Conservation (phyloP, 2,329 filamentous ascomycete genomes). For the Colletotrichum liriopes region DNA sequence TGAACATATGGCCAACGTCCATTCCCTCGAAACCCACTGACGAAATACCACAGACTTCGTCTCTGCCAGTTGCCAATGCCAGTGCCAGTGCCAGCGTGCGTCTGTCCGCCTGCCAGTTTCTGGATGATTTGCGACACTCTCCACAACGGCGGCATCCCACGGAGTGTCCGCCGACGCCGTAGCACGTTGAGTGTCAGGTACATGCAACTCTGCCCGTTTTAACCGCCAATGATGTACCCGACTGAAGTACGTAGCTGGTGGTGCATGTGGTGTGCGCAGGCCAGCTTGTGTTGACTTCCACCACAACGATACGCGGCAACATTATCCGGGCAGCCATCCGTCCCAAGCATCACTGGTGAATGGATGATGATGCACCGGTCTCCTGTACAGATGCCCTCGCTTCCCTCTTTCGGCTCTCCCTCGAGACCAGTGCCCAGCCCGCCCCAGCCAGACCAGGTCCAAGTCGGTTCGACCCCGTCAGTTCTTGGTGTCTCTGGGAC, state of each 20-base stretch:
- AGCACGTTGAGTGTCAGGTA: not conserved
- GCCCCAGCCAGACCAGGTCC: not conserved
- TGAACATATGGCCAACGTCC: slow-evolving; percentile 7
- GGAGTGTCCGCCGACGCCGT: slow-evolving; percentile 14
- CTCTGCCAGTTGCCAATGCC: slow-evolving; percentile 17
- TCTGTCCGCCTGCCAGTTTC: slow-evolving; percentile 14
- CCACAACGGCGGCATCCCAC: slow-evolving; percentile 7
- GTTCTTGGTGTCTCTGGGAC: slow-evolving; percentile 10
- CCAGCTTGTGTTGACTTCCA: not conserved
- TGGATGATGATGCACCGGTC: not conserved
- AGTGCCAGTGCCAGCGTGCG: not conserved
- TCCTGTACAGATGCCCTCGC: not conserved
- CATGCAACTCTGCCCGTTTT: not conserved
- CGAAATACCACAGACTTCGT: slow-evolving; percentile 21
- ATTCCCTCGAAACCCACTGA: slow-evolving; percentile 26
- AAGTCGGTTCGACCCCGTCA: slow-evolving; percentile 11
- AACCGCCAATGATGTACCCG: not conserved
- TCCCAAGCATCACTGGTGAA: not conserved
- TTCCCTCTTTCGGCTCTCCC: not conserved
- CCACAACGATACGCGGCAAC: not conserved
- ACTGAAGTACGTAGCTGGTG: not conserved
- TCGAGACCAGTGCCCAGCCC: not conserved
- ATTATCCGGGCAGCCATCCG: not conserved
- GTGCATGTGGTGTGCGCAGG: not conserved
- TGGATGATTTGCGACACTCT: slow-evolving; percentile 25